Evolutionary conservation across 768 basidiomycete genomes (phyloP).

Genomic region (Macrolepiota albuminosa): DNA sequence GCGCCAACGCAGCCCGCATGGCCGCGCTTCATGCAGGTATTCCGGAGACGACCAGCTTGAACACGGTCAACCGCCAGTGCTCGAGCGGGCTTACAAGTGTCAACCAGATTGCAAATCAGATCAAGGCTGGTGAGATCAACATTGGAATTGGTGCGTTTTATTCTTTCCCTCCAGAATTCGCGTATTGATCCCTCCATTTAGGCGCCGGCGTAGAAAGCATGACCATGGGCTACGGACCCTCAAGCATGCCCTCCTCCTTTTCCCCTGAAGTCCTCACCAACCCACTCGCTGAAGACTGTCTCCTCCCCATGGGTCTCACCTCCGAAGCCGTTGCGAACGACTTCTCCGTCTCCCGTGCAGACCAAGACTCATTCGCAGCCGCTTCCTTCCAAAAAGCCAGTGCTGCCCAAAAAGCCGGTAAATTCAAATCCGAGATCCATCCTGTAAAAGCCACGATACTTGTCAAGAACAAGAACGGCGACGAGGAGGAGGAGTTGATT

Average conservation of each 20-base stretch:
- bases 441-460: conserved; percentile 64
- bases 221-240: conserved; percentile 70
- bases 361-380: conserved; percentile 83
- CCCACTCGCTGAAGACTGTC: conserved; percentile 74
- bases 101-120: conserved; percentile 78
- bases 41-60: conserved; percentile 65
- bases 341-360: conserved; percentile 65
- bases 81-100: conserved; percentile 83
- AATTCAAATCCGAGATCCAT: conserved; percentile 73
- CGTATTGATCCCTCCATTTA: conserved; percentile 19
- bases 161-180: background rate
- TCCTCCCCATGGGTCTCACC: conserved; percentile 66
- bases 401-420: conserved; percentile 73
- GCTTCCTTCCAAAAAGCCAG: conserved; percentile 82
- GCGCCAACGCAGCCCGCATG: conserved; percentile 79
- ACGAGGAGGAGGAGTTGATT: conserved; percentile 63
- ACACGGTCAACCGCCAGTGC: conserved; percentile 92
- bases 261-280: conserved; percentile 63
- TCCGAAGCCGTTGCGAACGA: conserved; percentile 87
- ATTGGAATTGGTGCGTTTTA: conserved; percentile 73
- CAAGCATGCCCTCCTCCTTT: conserved; percentile 44
- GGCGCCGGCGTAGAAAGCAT: conserved; percentile 90
- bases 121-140: conserved; percentile 75
- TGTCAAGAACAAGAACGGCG: conserved; percentile 56
- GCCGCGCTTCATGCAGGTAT: conserved; percentile 84